These are phyloP conservation scores for Candida nemodendra DNA, from an alignment of 805 yeast species.

Conservation along the genomic window DNA sequence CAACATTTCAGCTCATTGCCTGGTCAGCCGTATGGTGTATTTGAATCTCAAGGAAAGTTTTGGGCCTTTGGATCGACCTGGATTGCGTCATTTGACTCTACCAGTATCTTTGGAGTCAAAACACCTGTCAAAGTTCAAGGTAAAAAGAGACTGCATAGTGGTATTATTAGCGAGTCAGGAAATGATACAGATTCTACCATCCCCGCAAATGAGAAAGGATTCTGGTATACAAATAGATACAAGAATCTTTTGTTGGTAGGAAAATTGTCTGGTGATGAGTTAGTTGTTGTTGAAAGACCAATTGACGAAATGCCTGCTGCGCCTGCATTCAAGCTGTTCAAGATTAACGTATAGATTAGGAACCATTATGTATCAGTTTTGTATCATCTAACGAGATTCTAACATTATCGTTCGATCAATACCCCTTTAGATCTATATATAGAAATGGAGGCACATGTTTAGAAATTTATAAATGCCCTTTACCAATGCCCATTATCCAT, in stretches of 20 bases:
- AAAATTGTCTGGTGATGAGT: conserved; percentile 48
- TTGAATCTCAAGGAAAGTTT: conserved; percentile 43
- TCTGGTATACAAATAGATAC: conserved; percentile 76
- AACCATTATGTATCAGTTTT: not conserved
- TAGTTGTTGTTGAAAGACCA: conserved; percentile 79
- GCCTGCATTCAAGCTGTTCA: conserved; percentile 65
- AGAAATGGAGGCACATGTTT: too few species aligned
- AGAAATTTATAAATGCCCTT: too few species aligned
- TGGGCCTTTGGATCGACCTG: conserved; percentile 92
- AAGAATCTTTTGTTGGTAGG: conserved; percentile 67
- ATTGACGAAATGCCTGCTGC: conserved; percentile 50
- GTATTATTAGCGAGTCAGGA: conserved; percentile 15
- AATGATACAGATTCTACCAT: conserved; percentile 8
- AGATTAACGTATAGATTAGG: conserved; percentile 44
- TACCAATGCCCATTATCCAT: too few species aligned
- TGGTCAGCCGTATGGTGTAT: conserved; percentile 75
- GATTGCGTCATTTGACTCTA: conserved; percentile 72
- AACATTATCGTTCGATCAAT: too few species aligned
- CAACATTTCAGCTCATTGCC: conserved; percentile 51
- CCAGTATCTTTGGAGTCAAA: conserved; percentile 41
- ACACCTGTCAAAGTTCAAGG: conserved; percentile 30
- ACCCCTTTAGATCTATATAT: too few species aligned
- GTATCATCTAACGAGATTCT: too few species aligned
- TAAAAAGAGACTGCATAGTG: conserved; percentile 35
- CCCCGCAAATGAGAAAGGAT: conserved; percentile 43